These are phyloP conservation scores for Apophysomyces trapeziformis DNA, from an alignment of 371 early-diverging fungal genomes.

Conservation along the genomic window DNA sequence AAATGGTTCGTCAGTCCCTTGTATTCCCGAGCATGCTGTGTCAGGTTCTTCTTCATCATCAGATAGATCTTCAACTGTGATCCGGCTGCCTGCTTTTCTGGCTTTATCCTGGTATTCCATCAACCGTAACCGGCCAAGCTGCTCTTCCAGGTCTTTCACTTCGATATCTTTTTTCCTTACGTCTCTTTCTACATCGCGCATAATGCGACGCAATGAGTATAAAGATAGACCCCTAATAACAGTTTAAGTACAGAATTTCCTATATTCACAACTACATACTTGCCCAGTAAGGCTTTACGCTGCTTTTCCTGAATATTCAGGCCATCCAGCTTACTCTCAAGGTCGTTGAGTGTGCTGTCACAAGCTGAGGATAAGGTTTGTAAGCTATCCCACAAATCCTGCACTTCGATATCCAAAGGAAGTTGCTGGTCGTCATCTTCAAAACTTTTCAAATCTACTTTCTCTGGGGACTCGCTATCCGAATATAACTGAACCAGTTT, in stretches of 20 bases:
- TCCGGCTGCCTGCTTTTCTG: not conserved
- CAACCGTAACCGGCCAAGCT: conserved; percentile 24
- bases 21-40: not conserved
- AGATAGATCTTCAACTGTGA: conserved; percentile 17
- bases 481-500: not conserved
- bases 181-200: conserved; percentile 38
- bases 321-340: conserved; percentile 20
- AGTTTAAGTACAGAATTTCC: conserved; percentile 2
- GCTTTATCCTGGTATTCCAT: conserved; percentile 12
- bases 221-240: conserved; percentile 21
- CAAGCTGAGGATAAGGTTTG: not conserved
- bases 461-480: not conserved
- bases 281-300: conserved; percentile 13
- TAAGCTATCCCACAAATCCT: not conserved
- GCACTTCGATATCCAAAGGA: conserved; percentile 7
- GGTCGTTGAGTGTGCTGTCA: conserved; percentile 10
- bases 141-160: conserved; percentile 26
- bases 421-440: not conserved
- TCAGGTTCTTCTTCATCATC: conserved; percentile 15
- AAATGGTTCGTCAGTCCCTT: not conserved
- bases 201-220: conserved; percentile 31
- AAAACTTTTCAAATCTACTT: not conserved
- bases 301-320: conserved; percentile 10
- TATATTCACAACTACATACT: conserved; percentile 8
- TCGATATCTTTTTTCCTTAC: conserved; percentile 20